Evolutionary conservation across 768 basidiomycete genomes (phyloP), one percentile per base, ranked within the genome.

Genomic region (Hydnomerulius pinastri): DNA sequence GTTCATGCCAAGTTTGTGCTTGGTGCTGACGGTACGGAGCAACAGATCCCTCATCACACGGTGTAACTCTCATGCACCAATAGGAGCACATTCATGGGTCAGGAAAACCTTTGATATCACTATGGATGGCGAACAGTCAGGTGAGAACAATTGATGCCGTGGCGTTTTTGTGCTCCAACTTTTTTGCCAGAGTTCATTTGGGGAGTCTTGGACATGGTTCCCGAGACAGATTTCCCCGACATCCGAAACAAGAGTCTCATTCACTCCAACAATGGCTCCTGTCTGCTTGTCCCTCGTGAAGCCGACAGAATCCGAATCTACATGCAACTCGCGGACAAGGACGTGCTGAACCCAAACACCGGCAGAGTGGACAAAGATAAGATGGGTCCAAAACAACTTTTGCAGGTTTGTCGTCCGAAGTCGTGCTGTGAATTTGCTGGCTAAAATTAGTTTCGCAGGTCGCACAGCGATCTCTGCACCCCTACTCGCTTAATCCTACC

Each of bases 21-120:
- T 25, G 90, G 90, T 2, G 77, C 83, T 18, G 90, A 92, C 62
- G 89, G 87, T 80, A 60, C 39, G 72, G 51, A 27, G 39, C 9
- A 6, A 39, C 38, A 23, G 23, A 44, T 29, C 21, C 40, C 5
- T 20, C 15, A 33, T n/a, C 20, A 3, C 38, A 25, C 28, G 11
- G 25, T 13, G 17, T 13, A 33, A n/a, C 51, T 46, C 29, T 64
- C n/a, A 24, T 35, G 10, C 24, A 15, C 40, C 12, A 37, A 36
- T 58, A 87, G 86, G 87, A 5, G 89, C 88, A 0, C 89, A 90
- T 67, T 90, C 87, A 10, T 91, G 89, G 87, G 86, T 92, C 20
- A 79, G 90, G 21, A 89, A 87, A 51, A 48, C 68, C 0, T 71
- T 89, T 8, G 73, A 75, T 8, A 84, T 92, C 43, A 61, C 69